phyloP scores from a whole-genome alignment of 2,329 filamentous ascomycete genomes.

The Scedosporium aurantiacum region DNA sequence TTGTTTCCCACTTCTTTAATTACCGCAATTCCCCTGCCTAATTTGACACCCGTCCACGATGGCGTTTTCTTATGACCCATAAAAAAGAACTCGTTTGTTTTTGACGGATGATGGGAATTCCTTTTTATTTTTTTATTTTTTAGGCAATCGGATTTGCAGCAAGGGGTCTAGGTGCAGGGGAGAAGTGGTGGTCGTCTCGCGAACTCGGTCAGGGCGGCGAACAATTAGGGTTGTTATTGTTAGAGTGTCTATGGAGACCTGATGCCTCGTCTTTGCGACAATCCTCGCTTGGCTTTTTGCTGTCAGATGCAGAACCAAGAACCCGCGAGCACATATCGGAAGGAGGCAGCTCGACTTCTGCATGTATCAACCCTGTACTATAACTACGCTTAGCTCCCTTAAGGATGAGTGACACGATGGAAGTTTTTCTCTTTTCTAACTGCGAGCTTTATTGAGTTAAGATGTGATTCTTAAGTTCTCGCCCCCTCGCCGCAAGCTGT shows the following conservation, averaged over 20 bases:
- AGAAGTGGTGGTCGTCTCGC: background rate
- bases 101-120: constrained; percentile 3
- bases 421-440: background rate
- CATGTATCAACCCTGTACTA: constrained; percentile 1
- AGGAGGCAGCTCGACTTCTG: background rate
- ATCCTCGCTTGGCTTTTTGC: background rate
- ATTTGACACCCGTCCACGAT: constrained; percentile 4
- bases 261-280: background rate
- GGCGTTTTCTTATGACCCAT: constrained; percentile 4
- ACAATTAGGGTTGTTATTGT: constrained; percentile 1
- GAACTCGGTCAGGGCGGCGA: background rate
- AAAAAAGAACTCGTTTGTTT: constrained; percentile 5
- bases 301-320: background rate
- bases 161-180: background rate
- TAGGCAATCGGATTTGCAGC: background rate
- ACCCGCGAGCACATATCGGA: background rate
- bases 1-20: constrained; percentile 6
- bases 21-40: constrained; percentile 27
- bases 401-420: background rate
- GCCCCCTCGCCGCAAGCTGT: background rate
- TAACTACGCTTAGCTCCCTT: background rate
- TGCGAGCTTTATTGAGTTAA: background rate
- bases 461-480: background rate
- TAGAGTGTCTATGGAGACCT: background rate
- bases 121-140: constrained; percentile 10